Conservation (phyloP, 305 asterid genomes). For the Plantago coronopus region DNA sequence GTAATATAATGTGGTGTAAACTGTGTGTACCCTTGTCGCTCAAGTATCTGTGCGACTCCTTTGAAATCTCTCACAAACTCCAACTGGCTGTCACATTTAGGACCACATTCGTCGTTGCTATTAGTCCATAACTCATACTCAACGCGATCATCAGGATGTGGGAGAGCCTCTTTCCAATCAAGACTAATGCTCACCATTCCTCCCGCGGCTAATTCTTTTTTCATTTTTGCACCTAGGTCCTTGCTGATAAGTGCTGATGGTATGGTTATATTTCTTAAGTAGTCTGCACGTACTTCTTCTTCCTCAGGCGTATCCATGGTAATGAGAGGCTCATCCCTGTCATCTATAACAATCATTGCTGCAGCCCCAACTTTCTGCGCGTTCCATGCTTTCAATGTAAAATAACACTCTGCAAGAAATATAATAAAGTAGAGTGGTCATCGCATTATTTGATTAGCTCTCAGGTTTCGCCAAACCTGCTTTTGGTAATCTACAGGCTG, state of each 20-base stretch:
- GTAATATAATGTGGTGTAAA: conserved; percentile 75
- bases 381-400: conserved; percentile 93
- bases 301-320: conserved; percentile 95
- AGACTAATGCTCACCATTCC: conserved; percentile 76
- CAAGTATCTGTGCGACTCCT: conserved; percentile 95
- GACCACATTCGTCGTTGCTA: conserved; percentile 91
- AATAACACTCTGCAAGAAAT: conserved; percentile 82
- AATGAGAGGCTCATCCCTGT: conserved; percentile 73
- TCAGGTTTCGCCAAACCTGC: too few relatives aligned
- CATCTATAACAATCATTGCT: conserved; percentile 90
- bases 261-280: conserved; percentile 67
- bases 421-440: too few relatives aligned
- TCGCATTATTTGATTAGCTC: too few relatives aligned
- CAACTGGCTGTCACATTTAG: conserved; percentile 75
- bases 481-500: too few relatives aligned
- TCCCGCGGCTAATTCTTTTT: conserved; percentile 44
- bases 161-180: conserved; percentile 97
- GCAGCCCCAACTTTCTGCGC: conserved; percentile 87
- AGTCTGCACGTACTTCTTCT: conserved; percentile 50
- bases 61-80: conserved; percentile 63
- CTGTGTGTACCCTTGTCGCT: conserved; percentile 82
- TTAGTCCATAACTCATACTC: conserved; percentile 98
- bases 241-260: conserved; percentile 84
- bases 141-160: conserved; percentile 95
- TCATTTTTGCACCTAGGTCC: conserved; percentile 70